A percentile compares a stretch with the other conserved stretches of the same genome.
Conservation (phyloP, 305 asterid species). For the Striga hermonthica region DNA sequence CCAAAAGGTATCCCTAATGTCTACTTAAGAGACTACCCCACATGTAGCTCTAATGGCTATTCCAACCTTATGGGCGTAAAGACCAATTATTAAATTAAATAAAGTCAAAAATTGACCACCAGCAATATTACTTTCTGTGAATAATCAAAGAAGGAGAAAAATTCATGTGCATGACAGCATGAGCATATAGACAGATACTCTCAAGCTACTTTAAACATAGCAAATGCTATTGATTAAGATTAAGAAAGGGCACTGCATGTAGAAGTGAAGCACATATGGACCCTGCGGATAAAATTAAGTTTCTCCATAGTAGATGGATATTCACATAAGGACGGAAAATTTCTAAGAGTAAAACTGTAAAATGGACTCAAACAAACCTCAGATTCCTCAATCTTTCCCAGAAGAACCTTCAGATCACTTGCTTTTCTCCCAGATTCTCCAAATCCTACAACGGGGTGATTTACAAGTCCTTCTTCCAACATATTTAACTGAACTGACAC, state of each 20-base stretch:
- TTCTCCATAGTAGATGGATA: slow-evolving; percentile 12
- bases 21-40: no score
- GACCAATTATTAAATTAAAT: no score
- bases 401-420: slow-evolving; percentile 76
- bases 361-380: slow-evolving; percentile 58
- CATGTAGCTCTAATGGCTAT: no score
- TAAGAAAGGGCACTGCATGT: slow-evolving; percentile 4
- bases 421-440: slow-evolving; percentile 95
- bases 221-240: slow-evolving; percentile 17
- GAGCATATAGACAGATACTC: slow-evolving; percentile 25
- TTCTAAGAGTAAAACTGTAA: slow-evolving; percentile 10
- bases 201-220: slow-evolving; percentile 26
- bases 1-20: no score
- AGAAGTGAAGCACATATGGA: slow-evolving; percentile 24
- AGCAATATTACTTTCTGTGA: neutral
- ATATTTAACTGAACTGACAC: slow-evolving; percentile 96
- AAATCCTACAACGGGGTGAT: slow-evolving; percentile 91
- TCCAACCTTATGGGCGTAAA: no score
- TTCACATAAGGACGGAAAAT: slow-evolving; percentile 16
- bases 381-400: slow-evolving; percentile 94
- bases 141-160: slow-evolving; percentile 24
- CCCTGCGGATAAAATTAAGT: slow-evolving; percentile 13
- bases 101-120: no score
- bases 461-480: slow-evolving; percentile 97
- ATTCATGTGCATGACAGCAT: slow-evolving; percentile 19